A percentile compares a stretch with the other conserved stretches of the same genome.
Conservation (phyloP, 2,329 filamentous ascomycete genomes). For the Claviceps africana region DNA sequence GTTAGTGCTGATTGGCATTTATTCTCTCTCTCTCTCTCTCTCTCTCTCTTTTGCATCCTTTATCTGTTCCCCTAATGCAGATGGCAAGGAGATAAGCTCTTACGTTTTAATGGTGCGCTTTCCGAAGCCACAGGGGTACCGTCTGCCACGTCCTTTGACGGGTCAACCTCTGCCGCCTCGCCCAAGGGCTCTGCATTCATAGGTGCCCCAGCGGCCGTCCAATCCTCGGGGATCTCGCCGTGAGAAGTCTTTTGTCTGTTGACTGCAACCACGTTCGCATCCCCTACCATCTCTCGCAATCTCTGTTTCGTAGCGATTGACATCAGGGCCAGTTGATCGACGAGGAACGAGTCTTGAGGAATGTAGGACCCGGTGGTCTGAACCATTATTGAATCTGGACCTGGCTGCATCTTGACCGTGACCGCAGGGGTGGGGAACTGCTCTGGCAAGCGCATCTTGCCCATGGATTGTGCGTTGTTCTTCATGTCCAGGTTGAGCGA, state of each 20-base stretch:
- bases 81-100: conserved; percentile 13
- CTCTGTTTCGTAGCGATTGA: conserved; percentile 75
- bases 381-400: conserved; percentile 49
- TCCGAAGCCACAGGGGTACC: conserved; percentile 29
- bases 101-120: conserved; percentile 47
- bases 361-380: conserved; percentile 55
- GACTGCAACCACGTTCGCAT: conserved; percentile 55
- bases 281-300: conserved; percentile 60
- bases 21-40: not conserved
- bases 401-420: conserved; percentile 39
- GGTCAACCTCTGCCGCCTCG: not conserved
- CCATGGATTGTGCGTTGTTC: conserved; percentile 27
- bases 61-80: too few species aligned
- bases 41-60: not conserved
- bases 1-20: not conserved
- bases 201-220: conserved; percentile 53
- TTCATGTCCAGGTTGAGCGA: conserved; percentile 42
- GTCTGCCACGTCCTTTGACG: conserved; percentile 25
- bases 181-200: conserved; percentile 27
- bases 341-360: conserved; percentile 59
- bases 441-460: conserved; percentile 33
- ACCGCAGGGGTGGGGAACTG: conserved; percentile 38
- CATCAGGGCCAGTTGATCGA: conserved; percentile 70
- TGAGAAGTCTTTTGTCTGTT: conserved; percentile 67
- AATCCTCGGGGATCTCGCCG: conserved; percentile 63